These are phyloP conservation scores for Lactarius hatsudake DNA, from an alignment of 768 basidiomycete species.

Conservation along the genomic window DNA sequence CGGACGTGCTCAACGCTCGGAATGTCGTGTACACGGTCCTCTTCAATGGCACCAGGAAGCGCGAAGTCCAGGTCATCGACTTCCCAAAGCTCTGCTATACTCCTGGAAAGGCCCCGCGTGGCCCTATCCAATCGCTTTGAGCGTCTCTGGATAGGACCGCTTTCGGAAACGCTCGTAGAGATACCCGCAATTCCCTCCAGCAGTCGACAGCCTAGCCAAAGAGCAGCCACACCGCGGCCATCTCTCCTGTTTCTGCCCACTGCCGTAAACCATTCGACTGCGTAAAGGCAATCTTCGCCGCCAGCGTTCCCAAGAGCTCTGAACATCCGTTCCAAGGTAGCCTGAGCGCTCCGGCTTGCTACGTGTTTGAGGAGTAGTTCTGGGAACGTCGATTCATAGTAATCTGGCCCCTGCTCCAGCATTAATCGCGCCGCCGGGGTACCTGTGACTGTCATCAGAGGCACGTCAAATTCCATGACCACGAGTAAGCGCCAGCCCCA, in stretches of 20 bases:
- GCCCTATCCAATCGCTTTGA: slow-evolving; percentile 62
- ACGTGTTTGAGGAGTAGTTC: slow-evolving; percentile 55
- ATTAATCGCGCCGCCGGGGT: slow-evolving; percentile 52
- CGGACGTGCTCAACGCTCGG: slow-evolving; percentile 16
- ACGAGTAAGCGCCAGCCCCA: slow-evolving; percentile 89
- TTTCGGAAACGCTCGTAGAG: slow-evolving; percentile 38
- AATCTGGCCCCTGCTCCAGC: slow-evolving; percentile 49
- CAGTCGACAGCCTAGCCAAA: slow-evolving; percentile 81
- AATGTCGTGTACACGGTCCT: slow-evolving; percentile 12
- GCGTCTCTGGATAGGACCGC: slow-evolving; percentile 18
- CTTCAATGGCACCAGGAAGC: slow-evolving; percentile 32
- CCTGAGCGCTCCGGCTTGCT: slow-evolving; percentile 47
- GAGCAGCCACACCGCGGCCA: slow-evolving; percentile 56
- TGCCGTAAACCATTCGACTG: slow-evolving; percentile 80
- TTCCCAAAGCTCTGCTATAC: slow-evolving; percentile 73
- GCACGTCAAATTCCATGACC: slow-evolving; percentile 71
- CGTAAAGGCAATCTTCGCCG: slow-evolving; percentile 65
- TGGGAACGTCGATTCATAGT: slow-evolving; percentile 50
- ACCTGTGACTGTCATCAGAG: slow-evolving; percentile 46
- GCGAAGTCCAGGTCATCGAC: slow-evolving; percentile 30
- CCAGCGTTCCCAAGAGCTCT: slow-evolving; percentile 64
- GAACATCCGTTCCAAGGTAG: slow-evolving; percentile 68
- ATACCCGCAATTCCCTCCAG: slow-evolving; percentile 67
- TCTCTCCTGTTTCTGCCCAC: slow-evolving; percentile 47
- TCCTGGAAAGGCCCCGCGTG: slow-evolving; percentile 58